Conservation (phyloP, 192 early-diverging fungal species). For the Backusella parvicylindrica region DNA sequence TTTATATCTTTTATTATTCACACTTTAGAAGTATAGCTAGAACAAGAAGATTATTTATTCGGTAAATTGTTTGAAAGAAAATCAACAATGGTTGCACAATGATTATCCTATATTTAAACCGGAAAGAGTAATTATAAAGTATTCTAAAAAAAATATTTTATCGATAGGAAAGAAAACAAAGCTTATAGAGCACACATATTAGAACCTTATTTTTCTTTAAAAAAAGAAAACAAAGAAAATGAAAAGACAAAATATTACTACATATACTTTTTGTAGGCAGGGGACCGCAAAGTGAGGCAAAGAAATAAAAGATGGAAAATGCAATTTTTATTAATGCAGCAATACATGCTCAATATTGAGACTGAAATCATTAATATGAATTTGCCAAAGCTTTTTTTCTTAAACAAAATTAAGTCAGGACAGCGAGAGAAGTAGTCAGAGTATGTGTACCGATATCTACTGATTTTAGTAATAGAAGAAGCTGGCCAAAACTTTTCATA, state of each 20-base stretch:
- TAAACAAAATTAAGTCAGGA: not conserved
- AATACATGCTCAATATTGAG: not conserved
- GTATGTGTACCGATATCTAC: not conserved
- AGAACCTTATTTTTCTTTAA: not conserved
- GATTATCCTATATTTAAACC: no score
- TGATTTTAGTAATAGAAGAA: not conserved
- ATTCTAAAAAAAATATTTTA: not conserved
- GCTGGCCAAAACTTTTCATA: not conserved
- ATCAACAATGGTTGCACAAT: no score
- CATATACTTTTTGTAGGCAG: not conserved
- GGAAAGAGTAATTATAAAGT: no score
- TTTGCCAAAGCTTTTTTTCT: not conserved
- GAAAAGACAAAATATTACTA: not conserved
- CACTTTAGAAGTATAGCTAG: no score
- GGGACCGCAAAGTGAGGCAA: not conserved
- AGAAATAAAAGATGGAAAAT: not conserved
- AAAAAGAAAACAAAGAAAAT: not conserved
- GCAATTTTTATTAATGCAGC: not conserved
- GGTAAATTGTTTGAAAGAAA: no score
- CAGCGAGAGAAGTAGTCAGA: not conserved
- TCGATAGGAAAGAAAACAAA: not conserved
- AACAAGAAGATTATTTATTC: no score
- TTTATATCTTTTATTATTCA: no score
- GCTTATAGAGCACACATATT: not conserved
- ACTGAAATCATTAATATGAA: not conserved